Evolutionary conservation across 768 basidiomycete species (phyloP).

Genomic region (Tricholomella constricta): DNA sequence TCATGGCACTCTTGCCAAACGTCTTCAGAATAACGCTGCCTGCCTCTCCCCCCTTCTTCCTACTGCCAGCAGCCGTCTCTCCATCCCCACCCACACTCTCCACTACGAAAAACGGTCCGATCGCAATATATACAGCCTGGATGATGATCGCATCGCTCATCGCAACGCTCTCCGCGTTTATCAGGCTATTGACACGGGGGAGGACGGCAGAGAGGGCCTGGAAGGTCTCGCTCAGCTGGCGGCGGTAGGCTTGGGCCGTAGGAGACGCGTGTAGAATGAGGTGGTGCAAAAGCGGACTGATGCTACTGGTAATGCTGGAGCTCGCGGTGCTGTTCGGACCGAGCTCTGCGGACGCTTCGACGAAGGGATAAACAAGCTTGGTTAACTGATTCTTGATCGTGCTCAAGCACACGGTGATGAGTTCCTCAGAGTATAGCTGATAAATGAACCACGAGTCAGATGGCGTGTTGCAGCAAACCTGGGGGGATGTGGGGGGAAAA

Average conservation of each 20-base stretch:
- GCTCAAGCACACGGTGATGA: conserved; percentile 77
- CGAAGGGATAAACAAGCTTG: conserved; percentile 81
- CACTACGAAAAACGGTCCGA: conserved; percentile 93
- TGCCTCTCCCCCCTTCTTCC: conserved; percentile 57
- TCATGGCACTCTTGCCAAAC: conserved; percentile 78
- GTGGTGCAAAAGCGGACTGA: conserved; percentile 52
- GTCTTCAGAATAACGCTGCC: conserved; percentile 62
- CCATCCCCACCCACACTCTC: conserved; percentile 59
- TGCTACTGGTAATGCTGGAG: conserved; percentile 30
- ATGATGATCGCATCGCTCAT: conserved; percentile 95
- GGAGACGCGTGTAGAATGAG: conserved; percentile 47
- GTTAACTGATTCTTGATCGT: conserved; percentile 81
- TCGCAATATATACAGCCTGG: conserved; percentile 88
- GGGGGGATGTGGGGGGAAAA: too few species aligned
- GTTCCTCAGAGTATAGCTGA: conserved; percentile 92
- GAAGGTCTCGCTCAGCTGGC: conserved; percentile 66
- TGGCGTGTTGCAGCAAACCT: background rate
- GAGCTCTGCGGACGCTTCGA: conserved; percentile 62
- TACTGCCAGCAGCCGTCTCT: conserved; percentile 34
- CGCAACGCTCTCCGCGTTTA: conserved; percentile 68
- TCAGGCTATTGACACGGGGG: conserved; percentile 72
- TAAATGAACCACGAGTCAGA: background rate
- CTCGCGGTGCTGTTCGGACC: conserved; percentile 21
- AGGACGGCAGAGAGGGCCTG: conserved; percentile 72
- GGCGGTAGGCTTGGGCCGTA: conserved; percentile 37